Base-by-base conservation (phyloP, 805 yeast genomes). In the Pichia occidentalis region DNA sequence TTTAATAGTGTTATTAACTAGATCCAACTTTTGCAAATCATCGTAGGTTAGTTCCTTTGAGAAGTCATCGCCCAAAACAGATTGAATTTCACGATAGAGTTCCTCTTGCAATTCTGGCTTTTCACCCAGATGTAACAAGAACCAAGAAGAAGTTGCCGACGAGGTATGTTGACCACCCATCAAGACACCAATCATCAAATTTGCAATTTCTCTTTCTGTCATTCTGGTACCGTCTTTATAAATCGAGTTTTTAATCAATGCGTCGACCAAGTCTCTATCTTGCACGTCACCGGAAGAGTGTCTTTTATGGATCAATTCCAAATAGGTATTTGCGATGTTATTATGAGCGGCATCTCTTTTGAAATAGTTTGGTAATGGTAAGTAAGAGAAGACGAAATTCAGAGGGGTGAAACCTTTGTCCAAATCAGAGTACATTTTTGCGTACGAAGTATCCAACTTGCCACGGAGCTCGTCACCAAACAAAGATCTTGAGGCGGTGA, bases 101-200 rank as follows among this genome's bases (percentile, higher is more conserved):
- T 80, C 83, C 42, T 88, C 83, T 67, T 86, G 96, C 44, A 90
- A 65, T 28, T 84, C 82, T 32, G 94, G 95, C 53, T 76, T 70
- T 53, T 82, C 95, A 48, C 87, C 97, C 45, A 92, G 71, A 58
- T 92, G 97, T 48, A 92, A 71, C 56, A 92, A 67, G 55, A 79
- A 78, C 98, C 98, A 92, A 13, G 97, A 83, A 28, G 95, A 84
- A 17, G 98, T 92, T 18, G 97, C 75, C 30, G 97, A 92, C 46
- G 95, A 83, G 20, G 98, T 92, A 63, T 92, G 98, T 68, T 92
- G 98, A 46, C 98, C 98, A 54, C 98, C 98, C 98, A 92, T 92
- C 45, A 92, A 71, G 39, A 92, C 82, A 61, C 97, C 98, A 62
- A 92, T 90, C 60, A 87, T 68, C 61, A 92, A 70, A 63, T 88